phyloP scores from a whole-genome alignment of 75 land plant species.

The Cunninghamia lanceolata region DNA sequence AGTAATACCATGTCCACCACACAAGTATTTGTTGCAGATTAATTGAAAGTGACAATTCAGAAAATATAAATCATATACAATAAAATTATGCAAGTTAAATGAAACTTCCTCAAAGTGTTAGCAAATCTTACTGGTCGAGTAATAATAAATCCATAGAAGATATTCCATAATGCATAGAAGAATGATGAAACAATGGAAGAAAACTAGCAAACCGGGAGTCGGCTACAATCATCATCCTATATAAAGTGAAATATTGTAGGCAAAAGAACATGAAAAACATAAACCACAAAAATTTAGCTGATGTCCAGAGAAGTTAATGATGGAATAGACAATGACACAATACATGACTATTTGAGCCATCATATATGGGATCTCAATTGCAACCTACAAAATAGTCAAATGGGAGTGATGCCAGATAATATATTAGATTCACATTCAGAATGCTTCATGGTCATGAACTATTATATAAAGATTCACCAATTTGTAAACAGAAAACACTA shows the following conservation, averaged over 20 bases:
- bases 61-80: not conserved
- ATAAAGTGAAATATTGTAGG: constrained; percentile 81
- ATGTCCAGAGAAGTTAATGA: constrained; percentile 85
- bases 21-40: constrained; percentile 58
- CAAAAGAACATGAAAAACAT: constrained; percentile 74
- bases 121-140: constrained; percentile 46
- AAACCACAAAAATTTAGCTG: constrained; percentile 84
- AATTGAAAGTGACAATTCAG: not conserved
- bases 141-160: constrained; percentile 82
- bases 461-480: too few relatives aligned
- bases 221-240: constrained; percentile 87
- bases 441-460: not conserved
- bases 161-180: constrained; percentile 74
- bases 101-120: constrained; percentile 24
- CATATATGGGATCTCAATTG: constrained; percentile 74
- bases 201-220: constrained; percentile 74
- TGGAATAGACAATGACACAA: constrained; percentile 67
- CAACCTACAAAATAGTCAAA: constrained; percentile 63
- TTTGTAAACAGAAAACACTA: too few relatives aligned
- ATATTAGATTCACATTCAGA: not conserved
- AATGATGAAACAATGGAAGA: constrained; percentile 69
- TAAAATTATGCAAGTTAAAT: not conserved
- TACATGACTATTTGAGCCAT: constrained; percentile 61
- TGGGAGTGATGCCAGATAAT: constrained; percentile 20
- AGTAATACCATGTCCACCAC: constrained; percentile 93